phyloP scores from a whole-genome alignment of 495 filamentous ascomycete genomes.

The Darksidea phi region DNA sequence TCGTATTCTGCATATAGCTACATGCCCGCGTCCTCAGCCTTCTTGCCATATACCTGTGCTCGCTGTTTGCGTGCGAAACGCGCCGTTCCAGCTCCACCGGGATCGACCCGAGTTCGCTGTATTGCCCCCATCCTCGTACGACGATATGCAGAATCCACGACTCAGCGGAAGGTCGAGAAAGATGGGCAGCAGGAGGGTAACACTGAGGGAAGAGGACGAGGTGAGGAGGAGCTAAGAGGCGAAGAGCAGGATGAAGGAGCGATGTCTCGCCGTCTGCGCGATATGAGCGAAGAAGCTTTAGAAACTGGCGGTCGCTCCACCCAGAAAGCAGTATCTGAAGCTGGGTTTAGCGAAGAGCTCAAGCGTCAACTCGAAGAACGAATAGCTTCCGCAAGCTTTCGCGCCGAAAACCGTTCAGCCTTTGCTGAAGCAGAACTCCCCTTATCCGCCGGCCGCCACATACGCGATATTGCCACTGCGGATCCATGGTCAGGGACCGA shows the following conservation, averaged over 20 bases:
- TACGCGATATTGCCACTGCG: constrained; percentile 67
- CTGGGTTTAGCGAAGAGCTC: constrained; percentile 83
- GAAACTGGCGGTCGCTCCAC: constrained; percentile 69
- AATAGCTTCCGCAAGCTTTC: constrained; percentile 69
- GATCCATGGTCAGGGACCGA: constrained; percentile 80
- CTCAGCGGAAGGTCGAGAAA: constrained; percentile 11
- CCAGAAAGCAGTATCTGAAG: constrained; percentile 73
- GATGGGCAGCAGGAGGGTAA: not conserved
- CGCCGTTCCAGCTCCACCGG: not conserved
- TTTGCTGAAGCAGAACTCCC: constrained; percentile 68
- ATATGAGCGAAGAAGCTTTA: constrained; percentile 78
- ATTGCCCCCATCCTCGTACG: constrained; percentile 2
- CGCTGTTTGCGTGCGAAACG: constrained; percentile 37
- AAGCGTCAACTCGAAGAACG: constrained; percentile 71
- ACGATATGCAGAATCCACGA: constrained; percentile 22
- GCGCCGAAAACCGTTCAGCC: constrained; percentile 64
- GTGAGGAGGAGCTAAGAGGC: not conserved
- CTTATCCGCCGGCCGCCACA: constrained; percentile 64
- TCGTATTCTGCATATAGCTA: not conserved
- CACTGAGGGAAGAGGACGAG: not conserved
- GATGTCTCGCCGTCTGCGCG: constrained; percentile 70
- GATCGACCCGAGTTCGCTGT: not conserved
- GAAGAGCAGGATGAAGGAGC: constrained; percentile 47
- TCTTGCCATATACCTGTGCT: constrained; percentile 32
- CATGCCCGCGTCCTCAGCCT: constrained; percentile 16